Percentiles rank a stretch among this genome's conserved stretches.
Conservation (phyloP, 768 basidiomycete genomes). For the Tulasnella sp. region DNA sequence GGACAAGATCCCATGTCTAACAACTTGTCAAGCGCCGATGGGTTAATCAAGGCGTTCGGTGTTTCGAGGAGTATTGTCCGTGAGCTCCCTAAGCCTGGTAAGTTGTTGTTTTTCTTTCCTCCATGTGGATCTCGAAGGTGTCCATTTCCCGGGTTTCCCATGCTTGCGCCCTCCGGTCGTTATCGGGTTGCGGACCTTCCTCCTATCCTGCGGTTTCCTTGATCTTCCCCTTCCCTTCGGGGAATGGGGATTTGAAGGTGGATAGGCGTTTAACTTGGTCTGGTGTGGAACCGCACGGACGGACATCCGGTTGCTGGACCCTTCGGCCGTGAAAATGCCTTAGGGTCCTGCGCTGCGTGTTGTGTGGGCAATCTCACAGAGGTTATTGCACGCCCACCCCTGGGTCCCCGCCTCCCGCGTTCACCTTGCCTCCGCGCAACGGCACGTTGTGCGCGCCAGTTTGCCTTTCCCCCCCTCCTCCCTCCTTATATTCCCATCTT, state of each 20-base stretch:
- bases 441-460: slow-evolving; percentile 5
- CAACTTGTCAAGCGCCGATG: slow-evolving; percentile 61
- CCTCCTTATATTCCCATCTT: neutral
- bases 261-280: slow-evolving; percentile 9
- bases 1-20: slow-evolving; percentile 76
- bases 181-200: slow-evolving; percentile 2
- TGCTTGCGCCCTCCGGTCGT: neutral
- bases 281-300: slow-evolving; percentile 1
- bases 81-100: slow-evolving; percentile 52
- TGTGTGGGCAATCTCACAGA: slow-evolving; percentile 11
- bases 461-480: neutral
- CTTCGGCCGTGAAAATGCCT: slow-evolving; percentile 14
- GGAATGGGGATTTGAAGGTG: slow-evolving; percentile 3
- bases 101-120: neutral
- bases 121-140: neutral
- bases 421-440: slow-evolving; percentile 8
- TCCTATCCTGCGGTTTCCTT: neutral
- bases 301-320: slow-evolving; percentile 10
- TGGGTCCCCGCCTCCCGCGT: slow-evolving; percentile 6
- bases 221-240: neutral
- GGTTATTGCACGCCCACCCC: slow-evolving; percentile 8
- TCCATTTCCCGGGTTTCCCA: neutral
- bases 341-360: neutral
- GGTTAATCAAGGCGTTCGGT: slow-evolving; percentile 55
- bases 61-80: slow-evolving; percentile 52